These are phyloP conservation scores for Phytophthora brassicae DNA, from an alignment of 352 stramenopile genomes.

Conservation along the genomic window DNA sequence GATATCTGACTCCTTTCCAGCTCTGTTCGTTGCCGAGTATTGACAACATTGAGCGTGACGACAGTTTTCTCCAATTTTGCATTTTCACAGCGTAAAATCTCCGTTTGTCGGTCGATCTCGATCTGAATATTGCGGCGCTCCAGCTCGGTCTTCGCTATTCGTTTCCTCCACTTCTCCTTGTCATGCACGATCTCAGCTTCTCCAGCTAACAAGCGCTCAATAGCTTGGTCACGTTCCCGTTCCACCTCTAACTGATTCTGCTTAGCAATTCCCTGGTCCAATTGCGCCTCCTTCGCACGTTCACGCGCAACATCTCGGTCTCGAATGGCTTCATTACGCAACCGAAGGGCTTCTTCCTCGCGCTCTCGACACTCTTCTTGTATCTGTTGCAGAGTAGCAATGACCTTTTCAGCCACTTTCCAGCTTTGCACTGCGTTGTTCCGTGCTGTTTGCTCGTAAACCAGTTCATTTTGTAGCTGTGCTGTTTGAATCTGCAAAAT, in stretches of 20 bases:
- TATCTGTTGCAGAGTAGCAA: slow-evolving; percentile 42
- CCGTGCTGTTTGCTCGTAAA: slow-evolving; percentile 34
- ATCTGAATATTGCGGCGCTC: slow-evolving; percentile 64
- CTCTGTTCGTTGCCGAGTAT: slow-evolving; percentile 31
- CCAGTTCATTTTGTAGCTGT: slow-evolving; percentile 34
- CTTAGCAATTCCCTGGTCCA: slow-evolving; percentile 55
- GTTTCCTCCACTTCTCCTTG: slow-evolving; percentile 46
- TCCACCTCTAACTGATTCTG: slow-evolving; percentile 48
- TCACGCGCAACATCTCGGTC: slow-evolving; percentile 50
- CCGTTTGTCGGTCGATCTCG: slow-evolving; percentile 60
- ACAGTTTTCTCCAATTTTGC: slow-evolving; percentile 42
- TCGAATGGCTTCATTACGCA: slow-evolving; percentile 52
- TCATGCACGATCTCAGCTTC: slow-evolving; percentile 41
- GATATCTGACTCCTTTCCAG: slow-evolving; percentile 24
- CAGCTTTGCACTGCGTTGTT: slow-evolving; percentile 55
- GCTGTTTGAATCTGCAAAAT: slow-evolving; percentile 25
- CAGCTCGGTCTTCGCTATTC: slow-evolving; percentile 43
- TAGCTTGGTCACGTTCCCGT: slow-evolving; percentile 39
- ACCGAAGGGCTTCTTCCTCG: slow-evolving; percentile 47
- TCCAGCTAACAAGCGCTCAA: slow-evolving; percentile 33
- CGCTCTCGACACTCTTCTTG: slow-evolving; percentile 44
- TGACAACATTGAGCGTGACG: slow-evolving; percentile 12
- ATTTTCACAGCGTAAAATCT: slow-evolving; percentile 42
- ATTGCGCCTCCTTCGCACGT: slow-evolving; percentile 37
- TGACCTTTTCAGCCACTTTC: slow-evolving; percentile 45